Evolutionary conservation across 2,329 filamentous ascomycete species (phyloP), one percentile per base, ranked within the genome.

Genomic region (Colletotrichum gloeosporioides): DNA sequence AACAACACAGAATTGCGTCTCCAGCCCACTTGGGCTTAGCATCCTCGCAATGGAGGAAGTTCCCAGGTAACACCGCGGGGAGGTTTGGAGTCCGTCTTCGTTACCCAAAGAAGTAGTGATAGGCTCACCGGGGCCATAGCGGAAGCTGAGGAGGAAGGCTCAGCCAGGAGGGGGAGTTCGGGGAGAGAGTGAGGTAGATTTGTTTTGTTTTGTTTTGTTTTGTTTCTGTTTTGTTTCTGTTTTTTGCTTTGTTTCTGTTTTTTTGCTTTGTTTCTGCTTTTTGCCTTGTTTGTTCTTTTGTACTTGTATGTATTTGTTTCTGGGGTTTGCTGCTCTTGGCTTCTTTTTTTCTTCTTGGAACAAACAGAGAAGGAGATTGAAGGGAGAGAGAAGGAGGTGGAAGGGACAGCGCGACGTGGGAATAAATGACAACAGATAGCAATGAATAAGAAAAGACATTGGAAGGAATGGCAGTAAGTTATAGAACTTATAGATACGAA

Each of bases 41-140:
- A 73, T 69, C 70, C 70, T 22, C 64, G 32, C 13, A 53, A 13
- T 13, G 59, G 34, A 73, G 53, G 36, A 71, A 64, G 71, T 71
- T 74, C 68, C 71, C 71, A 74, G 71, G 71, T 68, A 44, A 71
- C 68, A 74, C 67, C 71, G 68, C 71, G 67, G 71, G 71, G 71
- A 74, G 71, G 71, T 59, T 57, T 44, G 68, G 71, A 74, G 71
- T 74, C 67, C 71, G 71, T 57, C 71, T 74, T 74, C 57, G 44
- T 71, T 64, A 61, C 71, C 71, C 71, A 59, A 16, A 73, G 64
- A 22, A 61, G 12, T 69, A 69, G 63, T 73, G 63, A 61, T 69
- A 62, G 49, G 69, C 69, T 67, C 69, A 72, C 62, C 62, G 62
- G 62, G 62, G 69, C 62, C 69, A 66, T 69, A 22, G 44, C 27